Evolutionary conservation across 1,139 yeast species (phyloP).

Genomic region (Candida anutae): DNA sequence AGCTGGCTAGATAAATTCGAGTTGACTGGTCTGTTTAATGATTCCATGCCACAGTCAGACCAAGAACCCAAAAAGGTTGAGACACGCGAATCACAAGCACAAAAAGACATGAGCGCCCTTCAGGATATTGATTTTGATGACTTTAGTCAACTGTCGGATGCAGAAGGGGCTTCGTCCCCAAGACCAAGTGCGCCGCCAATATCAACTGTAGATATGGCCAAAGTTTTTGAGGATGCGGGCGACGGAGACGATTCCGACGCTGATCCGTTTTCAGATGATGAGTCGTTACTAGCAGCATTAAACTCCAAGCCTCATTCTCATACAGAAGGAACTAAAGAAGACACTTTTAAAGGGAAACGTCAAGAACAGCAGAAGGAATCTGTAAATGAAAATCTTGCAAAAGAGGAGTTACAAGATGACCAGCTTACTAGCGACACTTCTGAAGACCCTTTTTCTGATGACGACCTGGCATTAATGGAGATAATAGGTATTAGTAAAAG

Average conservation of each 20-base stretch:
- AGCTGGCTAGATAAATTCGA: conserved; percentile 31
- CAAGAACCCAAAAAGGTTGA: too few species aligned
- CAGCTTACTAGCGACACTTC: conserved; percentile 5
- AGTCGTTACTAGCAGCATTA: not conserved
- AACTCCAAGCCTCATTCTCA: conserved; percentile 2
- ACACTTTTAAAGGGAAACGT: too few species aligned
- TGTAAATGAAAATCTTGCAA: conserved; percentile 18
- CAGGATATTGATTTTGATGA: not conserved
- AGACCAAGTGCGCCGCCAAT: not conserved
- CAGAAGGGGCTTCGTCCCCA: not conserved
- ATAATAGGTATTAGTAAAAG: conserved; percentile 2
- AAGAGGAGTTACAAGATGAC: not conserved
- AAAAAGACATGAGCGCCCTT: not conserved
- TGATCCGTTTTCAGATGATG: not conserved
- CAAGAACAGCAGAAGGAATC: too few species aligned
- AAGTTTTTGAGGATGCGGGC: not conserved
- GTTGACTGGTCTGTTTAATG: conserved; percentile 3
- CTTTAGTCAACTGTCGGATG: not conserved
- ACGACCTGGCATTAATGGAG: conserved; percentile 11
- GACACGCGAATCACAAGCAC: conserved; percentile 1
- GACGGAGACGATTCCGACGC: not conserved
- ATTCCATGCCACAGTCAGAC: not conserved
- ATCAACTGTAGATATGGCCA: too few species aligned
- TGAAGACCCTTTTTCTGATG: conserved; percentile 26
- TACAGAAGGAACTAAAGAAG: conserved; percentile 9